Conservation (phyloP, 306 rosid species). For the Abrus precatorius region DNA sequence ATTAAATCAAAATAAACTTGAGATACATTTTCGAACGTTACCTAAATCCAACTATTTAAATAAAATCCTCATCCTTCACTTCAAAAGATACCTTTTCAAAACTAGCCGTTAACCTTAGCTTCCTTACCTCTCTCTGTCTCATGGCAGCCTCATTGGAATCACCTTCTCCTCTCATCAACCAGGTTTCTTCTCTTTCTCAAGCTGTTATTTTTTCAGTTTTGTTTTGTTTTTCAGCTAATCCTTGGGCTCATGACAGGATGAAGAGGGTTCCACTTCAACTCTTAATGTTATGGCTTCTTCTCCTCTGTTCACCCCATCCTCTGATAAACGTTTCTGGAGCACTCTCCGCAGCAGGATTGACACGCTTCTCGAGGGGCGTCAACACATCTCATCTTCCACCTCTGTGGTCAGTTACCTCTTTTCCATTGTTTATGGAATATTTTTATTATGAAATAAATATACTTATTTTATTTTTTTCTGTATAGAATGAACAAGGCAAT, state of each 20-base stretch:
- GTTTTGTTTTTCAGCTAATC: not conserved
- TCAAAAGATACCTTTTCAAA: constrained; percentile 43
- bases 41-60: constrained; percentile 42
- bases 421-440: not conserved
- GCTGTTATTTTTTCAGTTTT: not conserved
- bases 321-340: constrained; percentile 87
- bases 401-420: constrained; percentile 45
- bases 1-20: not conserved
- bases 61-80: constrained; percentile 32
- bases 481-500: constrained; percentile 56
- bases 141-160: constrained; percentile 70
- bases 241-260: no score
- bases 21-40: constrained; percentile 64
- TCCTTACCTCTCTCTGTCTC: not conserved
- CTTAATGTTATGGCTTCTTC: constrained; percentile 50
- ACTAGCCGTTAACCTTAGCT: constrained; percentile 80
- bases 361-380: constrained; percentile 56
- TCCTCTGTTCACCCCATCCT: constrained; percentile 71
- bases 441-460: no score
- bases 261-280: no score
- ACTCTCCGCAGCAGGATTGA: constrained; percentile 65
- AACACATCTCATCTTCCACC: constrained; percentile 35
- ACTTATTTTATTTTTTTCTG: not conserved
- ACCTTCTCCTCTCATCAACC: constrained; percentile 60
- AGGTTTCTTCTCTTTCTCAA: constrained; percentile 51